A percentile compares a stretch with the other conserved stretches of the same genome.
phyloP scores from a whole-genome alignment of 352 stramenopile species.

The Hyphochytrium catenoides region DNA sequence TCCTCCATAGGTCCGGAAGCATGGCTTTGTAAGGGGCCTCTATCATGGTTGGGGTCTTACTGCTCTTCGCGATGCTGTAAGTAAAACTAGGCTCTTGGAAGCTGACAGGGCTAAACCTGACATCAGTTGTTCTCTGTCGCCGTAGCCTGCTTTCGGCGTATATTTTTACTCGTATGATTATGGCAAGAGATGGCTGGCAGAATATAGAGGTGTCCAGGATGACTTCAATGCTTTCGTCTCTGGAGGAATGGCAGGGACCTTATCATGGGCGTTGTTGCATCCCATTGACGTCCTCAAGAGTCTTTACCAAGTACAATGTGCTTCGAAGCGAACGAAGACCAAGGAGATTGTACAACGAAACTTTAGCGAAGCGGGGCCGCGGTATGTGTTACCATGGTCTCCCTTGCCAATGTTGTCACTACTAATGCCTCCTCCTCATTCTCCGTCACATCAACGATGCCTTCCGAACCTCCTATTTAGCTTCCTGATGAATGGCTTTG shows the following conservation, averaged over 20 bases:
- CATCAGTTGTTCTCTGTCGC: too few species aligned
- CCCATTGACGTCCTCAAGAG: conserved; percentile 72
- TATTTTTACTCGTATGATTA: conserved; percentile 56
- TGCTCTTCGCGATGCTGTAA: conserved; percentile 39
- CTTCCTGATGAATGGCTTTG: conserved; percentile 58
- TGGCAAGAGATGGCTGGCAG: conserved; percentile 25
- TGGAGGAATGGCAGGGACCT: conserved; percentile 34
- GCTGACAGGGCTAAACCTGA: too few species aligned
- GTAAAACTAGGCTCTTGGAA: too few species aligned
- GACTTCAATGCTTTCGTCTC: conserved; percentile 38
- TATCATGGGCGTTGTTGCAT: conserved; percentile 47
- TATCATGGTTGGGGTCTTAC: conserved; percentile 40
- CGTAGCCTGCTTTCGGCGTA: conserved; percentile 35
- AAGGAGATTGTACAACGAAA: conserved; percentile 19
- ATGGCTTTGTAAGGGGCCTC: conserved; percentile 18
- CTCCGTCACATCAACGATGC: too few species aligned
- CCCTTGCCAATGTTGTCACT: too few species aligned
- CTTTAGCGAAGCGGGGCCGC: conserved; percentile 18
- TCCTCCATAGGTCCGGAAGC: too few species aligned
- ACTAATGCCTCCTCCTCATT: too few species aligned
- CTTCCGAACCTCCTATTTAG: too few species aligned
- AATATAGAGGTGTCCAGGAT: too few species aligned
- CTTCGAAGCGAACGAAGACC: conserved; percentile 18
- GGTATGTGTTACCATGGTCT: too few species aligned
- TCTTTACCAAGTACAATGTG: conserved; percentile 44